These are phyloP conservation scores for Zalaria obscura DNA, from an alignment of 2,329 filamentous ascomycete genomes.

Conservation along the genomic window DNA sequence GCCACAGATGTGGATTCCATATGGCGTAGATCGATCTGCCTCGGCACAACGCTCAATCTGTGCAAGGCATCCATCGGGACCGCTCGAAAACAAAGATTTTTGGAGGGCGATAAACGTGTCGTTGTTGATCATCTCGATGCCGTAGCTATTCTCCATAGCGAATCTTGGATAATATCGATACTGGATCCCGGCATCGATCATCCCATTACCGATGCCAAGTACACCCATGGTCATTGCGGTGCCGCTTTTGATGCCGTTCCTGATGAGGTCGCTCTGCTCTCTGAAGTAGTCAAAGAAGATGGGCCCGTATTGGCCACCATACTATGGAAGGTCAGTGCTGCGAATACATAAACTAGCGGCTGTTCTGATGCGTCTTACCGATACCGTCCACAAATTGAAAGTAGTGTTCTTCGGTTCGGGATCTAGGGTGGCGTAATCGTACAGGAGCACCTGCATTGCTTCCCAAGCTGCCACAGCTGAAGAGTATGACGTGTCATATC, in stretches of 20 bases:
- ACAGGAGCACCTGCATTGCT: conserved; percentile 40
- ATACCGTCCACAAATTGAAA: conserved; percentile 6
- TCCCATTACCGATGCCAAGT: conserved; percentile 41
- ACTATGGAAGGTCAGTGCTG: conserved; percentile 3
- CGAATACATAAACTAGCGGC: too few relatives aligned
- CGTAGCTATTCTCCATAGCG: conserved; percentile 40
- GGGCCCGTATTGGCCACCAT: conserved; percentile 38
- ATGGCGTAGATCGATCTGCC: conserved; percentile 22
- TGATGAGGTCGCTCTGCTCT: conserved; percentile 39
- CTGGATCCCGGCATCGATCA: conserved; percentile 40
- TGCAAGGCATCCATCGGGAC: conserved; percentile 30
- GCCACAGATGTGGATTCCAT: conserved; percentile 36
- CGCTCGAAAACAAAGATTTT: too few relatives aligned
- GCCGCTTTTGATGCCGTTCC: conserved; percentile 16
- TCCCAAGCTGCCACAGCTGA: conserved; percentile 43
- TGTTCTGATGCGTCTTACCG: not conserved
- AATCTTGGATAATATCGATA: conserved; percentile 35
- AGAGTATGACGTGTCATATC: conserved; percentile 39
- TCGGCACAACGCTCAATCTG: conserved; percentile 37
- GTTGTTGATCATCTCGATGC: conserved; percentile 40
- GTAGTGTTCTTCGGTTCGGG: conserved; percentile 20
- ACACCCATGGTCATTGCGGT: conserved; percentile 30
- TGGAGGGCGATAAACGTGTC: conserved; percentile 38
- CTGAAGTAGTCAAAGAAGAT: conserved; percentile 41
- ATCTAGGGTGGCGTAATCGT: conserved; percentile 32